These are phyloP conservation scores for Phytophthora uliginosa DNA, from an alignment of 352 stramenopile species.

Conservation along the genomic window DNA sequence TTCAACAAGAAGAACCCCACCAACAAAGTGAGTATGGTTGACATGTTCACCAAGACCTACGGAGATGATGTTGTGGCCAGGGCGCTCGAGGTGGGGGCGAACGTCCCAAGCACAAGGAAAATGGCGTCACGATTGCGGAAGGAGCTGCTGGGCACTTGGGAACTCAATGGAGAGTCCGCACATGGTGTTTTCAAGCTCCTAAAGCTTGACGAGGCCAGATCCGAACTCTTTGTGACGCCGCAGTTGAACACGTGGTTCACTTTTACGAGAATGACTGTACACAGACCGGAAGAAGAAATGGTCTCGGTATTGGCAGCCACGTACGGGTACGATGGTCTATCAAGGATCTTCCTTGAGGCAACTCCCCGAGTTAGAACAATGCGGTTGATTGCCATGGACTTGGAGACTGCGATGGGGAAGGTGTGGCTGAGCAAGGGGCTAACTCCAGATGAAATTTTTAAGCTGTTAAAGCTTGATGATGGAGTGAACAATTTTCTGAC, in stretches of 20 bases:
- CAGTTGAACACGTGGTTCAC: neutral
- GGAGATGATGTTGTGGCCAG: neutral
- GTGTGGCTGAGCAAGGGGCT: neutral
- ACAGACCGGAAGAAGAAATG: neutral
- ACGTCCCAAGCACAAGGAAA: neutral
- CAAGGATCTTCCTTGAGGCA: neutral
- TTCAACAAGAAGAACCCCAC: neutral
- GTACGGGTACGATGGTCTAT: neutral
- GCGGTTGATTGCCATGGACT: neutral
- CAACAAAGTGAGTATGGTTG: neutral
- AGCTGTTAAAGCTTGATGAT: neutral
- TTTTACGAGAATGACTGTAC: neutral
- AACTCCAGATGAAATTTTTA: neutral
- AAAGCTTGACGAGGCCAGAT: neutral
- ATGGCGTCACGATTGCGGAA: neutral
- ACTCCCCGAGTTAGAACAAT: neutral
- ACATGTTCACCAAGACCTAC: conserved; percentile 2
- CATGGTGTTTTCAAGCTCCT: neutral
- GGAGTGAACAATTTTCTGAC: neutral
- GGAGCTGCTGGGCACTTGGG: neutral
- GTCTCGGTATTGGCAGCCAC: neutral
- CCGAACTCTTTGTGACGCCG: neutral
- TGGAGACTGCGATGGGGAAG: neutral
- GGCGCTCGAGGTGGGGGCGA: neutral
- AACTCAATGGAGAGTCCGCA: neutral